These are phyloP conservation scores for Russula sp. DNA, from an alignment of 768 basidiomycete genomes.

Conservation along the genomic window DNA sequence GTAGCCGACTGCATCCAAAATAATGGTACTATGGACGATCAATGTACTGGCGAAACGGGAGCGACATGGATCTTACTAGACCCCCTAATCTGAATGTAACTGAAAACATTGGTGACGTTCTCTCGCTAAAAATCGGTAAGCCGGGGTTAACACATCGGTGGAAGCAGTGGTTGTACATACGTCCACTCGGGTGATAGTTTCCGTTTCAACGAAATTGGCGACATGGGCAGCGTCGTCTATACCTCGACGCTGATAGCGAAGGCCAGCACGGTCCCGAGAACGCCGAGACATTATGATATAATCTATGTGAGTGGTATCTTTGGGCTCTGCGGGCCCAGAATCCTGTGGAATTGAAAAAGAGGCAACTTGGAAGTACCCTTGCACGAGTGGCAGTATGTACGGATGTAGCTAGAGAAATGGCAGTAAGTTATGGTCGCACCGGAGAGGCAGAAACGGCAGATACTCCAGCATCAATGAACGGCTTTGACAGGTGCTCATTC, in stretches of 20 bases:
- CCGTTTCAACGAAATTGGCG: conserved; percentile 95
- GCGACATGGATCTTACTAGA: conserved; percentile 58
- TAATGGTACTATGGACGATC: conserved; percentile 63
- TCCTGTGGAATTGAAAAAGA: conserved; percentile 61
- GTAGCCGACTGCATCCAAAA: conserved; percentile 91
- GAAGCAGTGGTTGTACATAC: conserved; percentile 43
- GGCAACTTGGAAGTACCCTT: conserved; percentile 83
- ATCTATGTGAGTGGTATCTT: conserved; percentile 50
- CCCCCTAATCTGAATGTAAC: conserved; percentile 87
- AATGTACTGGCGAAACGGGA: neutral
- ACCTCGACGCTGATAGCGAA: conserved; percentile 92
- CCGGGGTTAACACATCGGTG: neutral
- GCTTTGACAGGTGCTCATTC: conserved; percentile 86
- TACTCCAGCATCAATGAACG: conserved; percentile 86
- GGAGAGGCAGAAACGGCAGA: conserved; percentile 29
- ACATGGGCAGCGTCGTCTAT: conserved; percentile 91
- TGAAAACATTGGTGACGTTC: conserved; percentile 71
- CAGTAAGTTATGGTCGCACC: neutral
- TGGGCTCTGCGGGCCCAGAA: conserved; percentile 41
- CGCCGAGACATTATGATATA: conserved; percentile 84
- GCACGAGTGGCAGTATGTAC: conserved; percentile 88
- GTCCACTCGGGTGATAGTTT: conserved; percentile 81
- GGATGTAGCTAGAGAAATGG: conserved; percentile 59
- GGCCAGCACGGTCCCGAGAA: conserved; percentile 84
- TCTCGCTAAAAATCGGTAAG: conserved; percentile 53